Conservation (phyloP, 2,329 filamentous ascomycete genomes). For the Fusarium anguioides region DNA sequence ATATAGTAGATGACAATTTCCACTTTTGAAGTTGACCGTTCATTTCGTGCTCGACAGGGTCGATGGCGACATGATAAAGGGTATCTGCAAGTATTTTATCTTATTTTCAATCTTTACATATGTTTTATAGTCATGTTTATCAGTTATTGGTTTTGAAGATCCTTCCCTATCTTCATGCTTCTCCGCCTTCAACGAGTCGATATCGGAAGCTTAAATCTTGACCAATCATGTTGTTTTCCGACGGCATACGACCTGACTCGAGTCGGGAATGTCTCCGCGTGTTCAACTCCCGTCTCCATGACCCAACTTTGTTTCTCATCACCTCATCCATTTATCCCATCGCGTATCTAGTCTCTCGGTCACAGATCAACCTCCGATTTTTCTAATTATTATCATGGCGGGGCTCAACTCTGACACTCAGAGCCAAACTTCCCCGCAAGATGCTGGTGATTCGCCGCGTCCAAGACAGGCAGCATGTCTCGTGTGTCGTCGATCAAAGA, state of each 20-base stretch:
- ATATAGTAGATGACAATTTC: slow-evolving; percentile 13
- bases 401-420: slow-evolving; percentile 22
- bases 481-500: slow-evolving; percentile 74
- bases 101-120: too few relatives aligned
- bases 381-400: slow-evolving; percentile 27
- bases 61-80: slow-evolving; percentile 33
- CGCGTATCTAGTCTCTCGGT: slow-evolving; percentile 20
- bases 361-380: slow-evolving; percentile 31
- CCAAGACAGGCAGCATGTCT: slow-evolving; percentile 66
- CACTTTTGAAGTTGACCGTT: slow-evolving; percentile 17
- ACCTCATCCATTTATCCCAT: slow-evolving; percentile 10
- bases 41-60: slow-evolving; percentile 37
- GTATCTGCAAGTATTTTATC: not conserved
- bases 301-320: slow-evolving; percentile 10
- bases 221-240: slow-evolving; percentile 29
- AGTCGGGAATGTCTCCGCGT: slow-evolving; percentile 23
- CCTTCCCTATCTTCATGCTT: not conserved
- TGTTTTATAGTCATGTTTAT: not conserved
- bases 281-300: slow-evolving; percentile 10
- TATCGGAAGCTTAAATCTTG: slow-evolving; percentile 8
- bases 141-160: not conserved
- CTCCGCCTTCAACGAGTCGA: slow-evolving; percentile 15
- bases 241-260: not conserved
- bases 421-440: slow-evolving; percentile 34
- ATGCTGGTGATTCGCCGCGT: slow-evolving; percentile 44